Evolutionary conservation across 805 yeast species (phyloP).

Genomic region (Martiniozyma abietophila): DNA sequence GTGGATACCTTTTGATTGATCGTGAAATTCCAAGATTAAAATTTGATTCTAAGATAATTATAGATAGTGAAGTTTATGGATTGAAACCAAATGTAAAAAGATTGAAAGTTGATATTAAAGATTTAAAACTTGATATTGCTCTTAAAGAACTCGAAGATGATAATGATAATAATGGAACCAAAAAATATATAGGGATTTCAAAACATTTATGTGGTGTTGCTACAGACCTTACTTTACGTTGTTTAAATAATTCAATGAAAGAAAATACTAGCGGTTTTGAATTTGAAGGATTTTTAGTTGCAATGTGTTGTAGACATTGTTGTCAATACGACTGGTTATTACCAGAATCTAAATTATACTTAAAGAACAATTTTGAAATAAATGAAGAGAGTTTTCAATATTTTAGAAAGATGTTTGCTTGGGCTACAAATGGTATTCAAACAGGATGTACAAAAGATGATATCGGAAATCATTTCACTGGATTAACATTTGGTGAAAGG

Average conservation of each 20-base stretch:
- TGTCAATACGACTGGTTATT: conserved; percentile 55
- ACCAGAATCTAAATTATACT: conserved; percentile 34
- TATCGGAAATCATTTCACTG: conserved; percentile 36
- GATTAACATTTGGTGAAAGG: conserved; percentile 38
- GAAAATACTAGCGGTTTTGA: conserved; percentile 9
- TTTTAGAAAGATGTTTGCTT: conserved; percentile 61
- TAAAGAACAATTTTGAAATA: conserved; percentile 26
- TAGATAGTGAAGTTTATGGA: conserved; percentile 35
- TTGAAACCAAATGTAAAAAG: conserved; percentile 27
- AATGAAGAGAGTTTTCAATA: conserved; percentile 24
- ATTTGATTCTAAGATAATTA: conserved; percentile 56
- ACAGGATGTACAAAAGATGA: conserved; percentile 32
- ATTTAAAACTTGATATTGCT: conserved; percentile 44
- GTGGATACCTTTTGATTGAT: conserved; percentile 54
- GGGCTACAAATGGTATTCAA: conserved; percentile 77
- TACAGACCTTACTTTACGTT: conserved; percentile 72
- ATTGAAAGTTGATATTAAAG: conserved; percentile 72
- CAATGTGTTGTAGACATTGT: conserved; percentile 89
- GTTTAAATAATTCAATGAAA: conserved; percentile 32
- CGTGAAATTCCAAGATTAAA: conserved; percentile 72
- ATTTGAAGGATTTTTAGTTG: conserved; percentile 57
- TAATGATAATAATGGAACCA: conserved; percentile 4
- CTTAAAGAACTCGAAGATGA: conserved; percentile 20
- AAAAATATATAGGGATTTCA: conserved; percentile 50
- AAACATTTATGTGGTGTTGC: conserved; percentile 94